phyloP scores from a whole-genome alignment of 208 protist species.

The Perkinsela sp. region DNA sequence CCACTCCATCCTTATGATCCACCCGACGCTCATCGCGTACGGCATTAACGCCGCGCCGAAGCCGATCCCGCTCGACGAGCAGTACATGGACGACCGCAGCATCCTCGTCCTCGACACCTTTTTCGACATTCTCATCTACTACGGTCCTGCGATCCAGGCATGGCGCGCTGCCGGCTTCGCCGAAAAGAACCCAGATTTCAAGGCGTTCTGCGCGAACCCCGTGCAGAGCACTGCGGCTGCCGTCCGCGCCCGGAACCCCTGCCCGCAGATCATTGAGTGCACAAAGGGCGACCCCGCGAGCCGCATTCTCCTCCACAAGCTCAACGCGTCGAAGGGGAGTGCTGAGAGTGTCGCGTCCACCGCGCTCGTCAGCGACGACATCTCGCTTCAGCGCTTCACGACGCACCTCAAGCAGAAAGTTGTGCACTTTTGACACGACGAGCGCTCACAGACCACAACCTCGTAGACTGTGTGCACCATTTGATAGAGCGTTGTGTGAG shows the following conservation, averaged over 20 bases:
- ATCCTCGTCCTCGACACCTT: slow-evolving; percentile 95
- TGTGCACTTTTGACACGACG: slow-evolving; percentile 16
- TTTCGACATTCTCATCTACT: slow-evolving; percentile 90
- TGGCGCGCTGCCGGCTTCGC: slow-evolving; percentile 80
- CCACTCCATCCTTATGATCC: slow-evolving; percentile 88
- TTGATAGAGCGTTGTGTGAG: no score
- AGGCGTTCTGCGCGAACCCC: slow-evolving; percentile 67
- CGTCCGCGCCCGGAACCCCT: slow-evolving; percentile 65
- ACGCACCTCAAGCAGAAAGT: slow-evolving; percentile 85
- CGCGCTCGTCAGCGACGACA: slow-evolving; percentile 88
- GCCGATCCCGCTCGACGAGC: slow-evolving; percentile 70
- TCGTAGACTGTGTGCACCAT: no score
- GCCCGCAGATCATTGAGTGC: slow-evolving; percentile 79
- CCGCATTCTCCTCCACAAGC: slow-evolving; percentile 84
- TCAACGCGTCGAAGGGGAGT: slow-evolving; percentile 60
- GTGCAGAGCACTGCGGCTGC: slow-evolving; percentile 65
- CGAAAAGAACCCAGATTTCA: slow-evolving; percentile 75
- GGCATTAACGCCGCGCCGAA: slow-evolving; percentile 51
- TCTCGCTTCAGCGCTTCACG: slow-evolving; percentile 83
- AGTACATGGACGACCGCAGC: slow-evolving; percentile 50
- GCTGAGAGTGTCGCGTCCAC: slow-evolving; percentile 38
- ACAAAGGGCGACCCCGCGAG: slow-evolving; percentile 77
- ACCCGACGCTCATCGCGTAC: slow-evolving; percentile 88
- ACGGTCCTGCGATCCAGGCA: slow-evolving; percentile 73
- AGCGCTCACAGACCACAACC: no score